phyloP scores from a whole-genome alignment of 495 filamentous ascomycete genomes.

The Aspergillus ellipticus region DNA sequence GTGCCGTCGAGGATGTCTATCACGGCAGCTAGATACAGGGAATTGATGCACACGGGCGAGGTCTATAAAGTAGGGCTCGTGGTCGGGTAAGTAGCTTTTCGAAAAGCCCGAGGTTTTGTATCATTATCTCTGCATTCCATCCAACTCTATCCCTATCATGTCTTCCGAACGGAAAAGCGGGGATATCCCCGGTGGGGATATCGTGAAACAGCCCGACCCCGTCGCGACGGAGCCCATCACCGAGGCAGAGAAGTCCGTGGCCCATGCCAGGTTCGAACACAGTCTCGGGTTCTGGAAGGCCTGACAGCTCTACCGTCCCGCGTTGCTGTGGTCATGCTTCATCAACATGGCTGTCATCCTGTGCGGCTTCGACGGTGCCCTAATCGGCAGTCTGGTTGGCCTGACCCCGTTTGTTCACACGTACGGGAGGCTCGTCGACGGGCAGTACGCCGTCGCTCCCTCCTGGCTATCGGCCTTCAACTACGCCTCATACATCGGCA shows the following conservation, averaged over 20 bases:
- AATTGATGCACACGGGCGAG: background rate
- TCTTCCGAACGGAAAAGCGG: background rate
- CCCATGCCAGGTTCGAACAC: background rate
- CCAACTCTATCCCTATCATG: background rate
- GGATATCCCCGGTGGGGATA: background rate
- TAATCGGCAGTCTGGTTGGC: conserved; percentile 3
- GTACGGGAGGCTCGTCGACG: background rate
- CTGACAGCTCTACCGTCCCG: background rate
- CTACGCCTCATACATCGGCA: conserved; percentile 1
- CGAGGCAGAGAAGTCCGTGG: background rate
- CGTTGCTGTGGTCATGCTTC: background rate
- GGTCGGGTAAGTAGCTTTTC: too few species aligned
- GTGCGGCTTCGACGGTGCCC: conserved; percentile 3
- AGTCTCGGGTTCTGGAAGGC: conserved; percentile 3
- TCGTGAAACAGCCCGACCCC: background rate
- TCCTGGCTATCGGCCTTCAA: conserved; percentile 5
- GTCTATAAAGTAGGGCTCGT: background rate
- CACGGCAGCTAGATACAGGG: background rate
- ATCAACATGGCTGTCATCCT: conserved; percentile 3
- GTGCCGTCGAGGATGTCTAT: background rate
- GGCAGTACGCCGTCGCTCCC: background rate
- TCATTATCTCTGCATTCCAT: background rate
- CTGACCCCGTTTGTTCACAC: background rate
- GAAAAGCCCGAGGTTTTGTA: too few species aligned
- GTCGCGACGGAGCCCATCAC: background rate